Evolutionary conservation across 805 yeast species (phyloP).

Genomic region (Candida glaebosa): DNA sequence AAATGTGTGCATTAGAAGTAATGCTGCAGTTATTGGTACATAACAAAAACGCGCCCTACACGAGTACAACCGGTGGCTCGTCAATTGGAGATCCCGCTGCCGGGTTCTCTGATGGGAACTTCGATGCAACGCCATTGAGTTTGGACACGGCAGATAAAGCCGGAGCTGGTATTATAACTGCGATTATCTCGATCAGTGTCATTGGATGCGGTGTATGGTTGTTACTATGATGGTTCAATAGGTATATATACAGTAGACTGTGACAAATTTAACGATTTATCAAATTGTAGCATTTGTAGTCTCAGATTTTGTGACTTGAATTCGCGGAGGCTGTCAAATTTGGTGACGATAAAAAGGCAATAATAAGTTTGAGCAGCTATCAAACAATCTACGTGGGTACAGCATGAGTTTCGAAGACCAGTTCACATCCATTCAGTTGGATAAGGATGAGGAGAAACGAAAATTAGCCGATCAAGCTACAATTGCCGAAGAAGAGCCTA

Average conservation of each 20-base stretch:
- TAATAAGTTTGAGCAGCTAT: neutral
- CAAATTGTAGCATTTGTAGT: neutral
- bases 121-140: slow-evolving; percentile 38
- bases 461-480: slow-evolving; percentile 9
- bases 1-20: slow-evolving; percentile 68
- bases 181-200: slow-evolving; percentile 49
- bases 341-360: slow-evolving; percentile 1
- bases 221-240: slow-evolving; percentile 15
- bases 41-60: slow-evolving; percentile 55
- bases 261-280: too few relatives aligned
- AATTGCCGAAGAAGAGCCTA: slow-evolving; percentile 13
- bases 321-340: neutral
- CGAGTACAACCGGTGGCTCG: slow-evolving; percentile 64
- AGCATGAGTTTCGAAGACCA: slow-evolving; percentile 41
- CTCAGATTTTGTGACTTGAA: neutral
- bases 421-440: slow-evolving; percentile 58
- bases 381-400: neutral
- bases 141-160: slow-evolving; percentile 61
- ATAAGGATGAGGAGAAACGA: slow-evolving; percentile 36
- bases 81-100: slow-evolving; percentile 67
- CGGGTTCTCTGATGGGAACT: slow-evolving; percentile 47
- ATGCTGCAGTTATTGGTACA: slow-evolving; percentile 45
- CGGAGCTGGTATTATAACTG: slow-evolving; percentile 89
- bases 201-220: slow-evolving; percentile 46
- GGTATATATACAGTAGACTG: too few relatives aligned